phyloP scores from a whole-genome alignment of 164 flowering plant genomes.

The Chimonanthus salicifolius region DNA sequence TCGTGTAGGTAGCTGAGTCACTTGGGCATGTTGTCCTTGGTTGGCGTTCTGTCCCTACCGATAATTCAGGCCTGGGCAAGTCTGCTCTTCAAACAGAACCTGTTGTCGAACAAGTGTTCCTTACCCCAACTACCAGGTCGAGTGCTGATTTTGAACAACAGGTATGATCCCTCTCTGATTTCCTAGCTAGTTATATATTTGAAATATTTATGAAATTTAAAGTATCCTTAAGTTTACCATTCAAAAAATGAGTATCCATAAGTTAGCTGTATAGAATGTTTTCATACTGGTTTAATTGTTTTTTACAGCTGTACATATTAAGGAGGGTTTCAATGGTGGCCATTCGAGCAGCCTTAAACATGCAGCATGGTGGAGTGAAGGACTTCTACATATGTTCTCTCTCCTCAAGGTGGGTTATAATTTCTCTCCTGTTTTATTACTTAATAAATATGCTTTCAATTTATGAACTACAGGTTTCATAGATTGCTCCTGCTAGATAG shows the following conservation, averaged over 20 bases:
- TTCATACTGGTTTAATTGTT: slow-evolving; percentile 4
- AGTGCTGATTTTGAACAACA: slow-evolving; percentile 87
- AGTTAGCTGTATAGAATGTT: not conserved
- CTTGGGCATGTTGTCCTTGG: slow-evolving; percentile 95
- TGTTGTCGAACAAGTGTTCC: slow-evolving; percentile 89
- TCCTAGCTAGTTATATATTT: not conserved
- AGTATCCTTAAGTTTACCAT: too few species aligned
- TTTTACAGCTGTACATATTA: slow-evolving; percentile 80
- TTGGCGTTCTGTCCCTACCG: slow-evolving; percentile 94
- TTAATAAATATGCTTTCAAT: not conserved
- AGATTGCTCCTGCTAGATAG: not conserved
- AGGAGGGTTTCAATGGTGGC: slow-evolving; percentile 93
- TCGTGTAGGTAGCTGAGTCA: slow-evolving; percentile 81
- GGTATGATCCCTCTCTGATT: slow-evolving; percentile 30
- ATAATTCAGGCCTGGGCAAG: slow-evolving; percentile 81
- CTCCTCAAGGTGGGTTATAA: slow-evolving; percentile 65
- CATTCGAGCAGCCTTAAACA: slow-evolving; percentile 81
- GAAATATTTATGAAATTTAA: too few species aligned
- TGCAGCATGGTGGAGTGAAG: slow-evolving; percentile 68
- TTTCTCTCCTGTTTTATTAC: not conserved
- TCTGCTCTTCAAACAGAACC: slow-evolving; percentile 95
- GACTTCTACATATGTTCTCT: slow-evolving; percentile 99
- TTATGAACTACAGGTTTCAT: not conserved
- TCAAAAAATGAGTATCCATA: not conserved
- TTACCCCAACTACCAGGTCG: slow-evolving; percentile 64